Base-by-base conservation (phyloP, 306 rosid genomes). In the Notholithocarpus densiflorus region DNA sequence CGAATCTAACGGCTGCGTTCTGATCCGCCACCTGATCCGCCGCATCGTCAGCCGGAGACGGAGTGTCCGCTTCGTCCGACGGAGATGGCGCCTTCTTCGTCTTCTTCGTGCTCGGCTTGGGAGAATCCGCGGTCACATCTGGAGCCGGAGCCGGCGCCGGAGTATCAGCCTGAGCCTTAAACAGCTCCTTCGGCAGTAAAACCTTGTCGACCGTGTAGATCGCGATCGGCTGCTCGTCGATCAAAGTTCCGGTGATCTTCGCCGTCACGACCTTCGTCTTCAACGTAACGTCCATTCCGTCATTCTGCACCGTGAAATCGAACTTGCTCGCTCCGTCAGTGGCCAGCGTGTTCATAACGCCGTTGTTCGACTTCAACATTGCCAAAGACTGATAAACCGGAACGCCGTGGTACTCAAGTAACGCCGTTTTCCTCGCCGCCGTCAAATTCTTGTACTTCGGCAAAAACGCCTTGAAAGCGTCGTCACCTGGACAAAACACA, bases 261-360 rank as follows among this genome's bases (percentile, higher is more conserved):
- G 94, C 97, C 6, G 97, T 91, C 10, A 76, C 84, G 6, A 72
- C 17, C 81, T 69, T 89, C 0, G 97, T 94, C 86, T 53, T 86
- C 14, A 92, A 34, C 0, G 97, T 91, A 4, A 94, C 93, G 14
- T 72, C 71, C 5, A 87, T 90, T 1, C 98, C 98, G 74, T 92
- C 97, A 15, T 94, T 94, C 66, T 94, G 98, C 12, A 94, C 94
- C 0, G 90, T 87, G 83, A 94, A 84, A 20, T 92, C 97, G 80
- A 37, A 94, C 51, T 86, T 92, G 68, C 29, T 81, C 0, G 93
- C 91, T 3, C 97, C 93, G 21, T 94, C 97, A 0, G 97, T 94
- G 40, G 98, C 98, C 68, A 94, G 73, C n/a, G 97, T 92, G 81
- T 85, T 91, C 85, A 60, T 66, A 5, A 53, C 17, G 1, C 98